Percentiles rank a stretch among this genome's conserved stretches.
Evolutionary conservation across 2,329 filamentous ascomycete species (phyloP).

Genomic region (Arthroderma sp.): DNA sequence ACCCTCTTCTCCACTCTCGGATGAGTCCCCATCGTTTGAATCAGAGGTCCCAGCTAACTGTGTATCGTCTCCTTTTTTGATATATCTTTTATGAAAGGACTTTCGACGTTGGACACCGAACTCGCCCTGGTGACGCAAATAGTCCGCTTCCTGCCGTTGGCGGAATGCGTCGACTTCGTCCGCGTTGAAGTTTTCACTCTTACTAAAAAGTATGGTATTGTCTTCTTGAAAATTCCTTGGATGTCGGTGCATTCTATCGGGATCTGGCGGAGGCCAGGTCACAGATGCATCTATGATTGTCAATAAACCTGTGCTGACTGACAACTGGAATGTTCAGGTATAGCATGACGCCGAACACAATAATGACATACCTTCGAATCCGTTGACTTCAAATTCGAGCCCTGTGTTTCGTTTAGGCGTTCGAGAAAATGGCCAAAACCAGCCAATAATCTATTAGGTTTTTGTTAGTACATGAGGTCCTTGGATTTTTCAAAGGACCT

Average conservation of each 20-base stretch:
- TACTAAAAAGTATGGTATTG: slow-evolving; percentile 8
- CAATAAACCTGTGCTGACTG: background rate
- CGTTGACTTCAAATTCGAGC: slow-evolving; percentile 45
- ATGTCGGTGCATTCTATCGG: slow-evolving; percentile 36
- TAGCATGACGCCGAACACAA: background rate
- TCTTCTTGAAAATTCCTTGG: slow-evolving; percentile 11
- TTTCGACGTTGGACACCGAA: slow-evolving; percentile 27
- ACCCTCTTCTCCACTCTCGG: slow-evolving; percentile 43
- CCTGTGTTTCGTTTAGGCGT: slow-evolving; percentile 40
- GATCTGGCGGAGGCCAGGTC: slow-evolving; percentile 40
- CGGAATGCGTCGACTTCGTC: slow-evolving; percentile 43
- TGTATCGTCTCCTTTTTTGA: slow-evolving; percentile 11
- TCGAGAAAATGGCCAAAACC: slow-evolving; percentile 49
- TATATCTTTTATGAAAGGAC: slow-evolving; percentile 32
- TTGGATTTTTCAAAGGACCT: background rate
- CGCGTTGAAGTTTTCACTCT: slow-evolving; percentile 19
- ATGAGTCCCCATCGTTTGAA: slow-evolving; percentile 10
- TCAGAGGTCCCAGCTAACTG: slow-evolving; percentile 18
- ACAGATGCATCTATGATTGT: slow-evolving; percentile 21
- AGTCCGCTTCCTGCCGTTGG: slow-evolving; percentile 42
- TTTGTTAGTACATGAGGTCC: slow-evolving; percentile 8
- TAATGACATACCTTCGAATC: slow-evolving; percentile 42
- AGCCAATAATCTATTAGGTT: slow-evolving; percentile 35
- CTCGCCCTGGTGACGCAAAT: slow-evolving; percentile 31
- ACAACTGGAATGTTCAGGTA: background rate